Conservation (phyloP, 768 basidiomycete genomes). For the Brasilioporus rufonigricans region DNA sequence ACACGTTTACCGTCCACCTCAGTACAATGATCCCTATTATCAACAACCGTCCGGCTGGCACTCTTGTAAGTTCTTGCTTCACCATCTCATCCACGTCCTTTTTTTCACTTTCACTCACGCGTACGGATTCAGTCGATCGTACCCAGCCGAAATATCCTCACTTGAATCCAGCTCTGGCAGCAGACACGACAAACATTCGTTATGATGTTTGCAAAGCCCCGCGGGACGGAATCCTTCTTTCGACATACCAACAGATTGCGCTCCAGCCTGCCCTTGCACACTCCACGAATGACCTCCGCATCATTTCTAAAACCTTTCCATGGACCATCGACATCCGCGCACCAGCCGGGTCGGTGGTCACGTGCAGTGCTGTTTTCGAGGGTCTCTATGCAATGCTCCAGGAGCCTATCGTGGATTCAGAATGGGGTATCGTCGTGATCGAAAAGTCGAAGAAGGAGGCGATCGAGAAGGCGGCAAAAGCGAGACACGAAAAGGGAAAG, state of each 20-base stretch:
- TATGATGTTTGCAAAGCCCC: slow-evolving; percentile 49
- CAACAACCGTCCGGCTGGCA: slow-evolving; percentile 16
- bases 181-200: slow-evolving; percentile 47
- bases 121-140: slow-evolving; percentile 17
- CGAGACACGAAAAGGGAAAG: slow-evolving; percentile 38
- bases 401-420: slow-evolving; percentile 56
- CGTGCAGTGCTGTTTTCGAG: slow-evolving; percentile 56
- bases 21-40: slow-evolving; percentile 12
- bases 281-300: slow-evolving; percentile 37
- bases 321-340: slow-evolving; percentile 60
- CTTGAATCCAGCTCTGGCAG: slow-evolving; percentile 52
- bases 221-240: slow-evolving; percentile 39
- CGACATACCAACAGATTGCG: slow-evolving; percentile 41
- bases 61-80: slow-evolving; percentile 8
- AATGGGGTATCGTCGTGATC: slow-evolving; percentile 56
- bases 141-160: slow-evolving; percentile 44
- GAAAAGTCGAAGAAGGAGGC: slow-evolving; percentile 43
- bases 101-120: not conserved
- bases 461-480: slow-evolving; percentile 52
- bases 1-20: slow-evolving; percentile 28
- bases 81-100: not conserved
- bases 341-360: slow-evolving; percentile 30
- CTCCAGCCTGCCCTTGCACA: slow-evolving; percentile 38
- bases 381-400: slow-evolving; percentile 50
- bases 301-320: slow-evolving; percentile 62